These are phyloP conservation scores for Xerocomus amazonicus DNA, from an alignment of 1,284 basidiomycete genomes.

Conservation along the genomic window DNA sequence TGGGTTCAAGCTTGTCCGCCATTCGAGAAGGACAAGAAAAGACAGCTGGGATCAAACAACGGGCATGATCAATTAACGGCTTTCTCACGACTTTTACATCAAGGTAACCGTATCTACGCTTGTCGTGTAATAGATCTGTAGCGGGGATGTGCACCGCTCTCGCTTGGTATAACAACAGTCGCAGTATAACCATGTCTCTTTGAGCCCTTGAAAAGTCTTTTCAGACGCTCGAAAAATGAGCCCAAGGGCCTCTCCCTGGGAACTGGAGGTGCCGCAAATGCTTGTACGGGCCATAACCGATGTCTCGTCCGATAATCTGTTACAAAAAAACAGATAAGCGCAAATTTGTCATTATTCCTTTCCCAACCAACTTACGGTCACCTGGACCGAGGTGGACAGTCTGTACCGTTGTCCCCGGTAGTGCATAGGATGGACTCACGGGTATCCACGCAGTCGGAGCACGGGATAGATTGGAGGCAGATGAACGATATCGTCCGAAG, in stretches of 20 bases:
- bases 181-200: not conserved
- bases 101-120: constrained; percentile 6
- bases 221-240: constrained; percentile 10
- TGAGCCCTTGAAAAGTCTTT: not conserved
- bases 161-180: constrained; percentile 4
- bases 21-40: constrained; percentile 9
- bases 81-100: constrained; percentile 20
- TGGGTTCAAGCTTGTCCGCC: constrained; percentile 13
- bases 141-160: constrained; percentile 8
- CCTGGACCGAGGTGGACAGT: not conserved
- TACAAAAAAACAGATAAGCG: not conserved
- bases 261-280: not conserved
- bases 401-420: not conserved
- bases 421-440: not conserved
- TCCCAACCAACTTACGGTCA: constrained; percentile 3
- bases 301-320: constrained; percentile 10
- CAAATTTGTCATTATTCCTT: not conserved
- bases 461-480: not conserved
- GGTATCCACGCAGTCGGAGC: not conserved
- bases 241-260: not conserved
- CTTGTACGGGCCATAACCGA: not conserved
- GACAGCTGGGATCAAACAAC: not conserved
- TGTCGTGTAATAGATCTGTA: constrained; percentile 12
- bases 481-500: not conserved
- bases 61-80: constrained; percentile 6